A percentile compares a stretch with the other conserved stretches of the same genome.
Evolutionary conservation across 306 rosid species (phyloP).

Genomic region (Cucurbita argyrosperma): DNA sequence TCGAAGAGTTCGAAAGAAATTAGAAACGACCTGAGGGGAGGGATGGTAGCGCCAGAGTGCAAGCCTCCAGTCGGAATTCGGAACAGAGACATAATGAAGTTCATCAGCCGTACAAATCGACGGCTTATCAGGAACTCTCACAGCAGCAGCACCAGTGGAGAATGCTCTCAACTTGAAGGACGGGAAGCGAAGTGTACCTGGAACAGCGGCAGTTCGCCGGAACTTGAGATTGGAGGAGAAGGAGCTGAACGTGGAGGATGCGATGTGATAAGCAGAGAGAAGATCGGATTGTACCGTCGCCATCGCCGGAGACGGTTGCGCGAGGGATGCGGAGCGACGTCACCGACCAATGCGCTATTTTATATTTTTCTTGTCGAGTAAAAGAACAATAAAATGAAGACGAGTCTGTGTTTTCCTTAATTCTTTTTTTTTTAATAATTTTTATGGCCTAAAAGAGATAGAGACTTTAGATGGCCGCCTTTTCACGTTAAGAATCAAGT

Average conservation of each 20-base stretch:
- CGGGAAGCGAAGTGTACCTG: conserved; percentile 6
- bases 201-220: conserved; percentile 28
- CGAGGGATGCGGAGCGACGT: background rate
- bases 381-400: too few species aligned
- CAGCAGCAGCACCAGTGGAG: conserved; percentile 21
- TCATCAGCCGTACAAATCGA: conserved; percentile 89
- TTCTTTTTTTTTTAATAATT: too few species aligned
- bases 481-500: too few species aligned
- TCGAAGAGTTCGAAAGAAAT: background rate
- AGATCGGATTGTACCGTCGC: conserved; percentile 47
- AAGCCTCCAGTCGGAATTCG: conserved; percentile 71
- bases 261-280: conserved; percentile 26
- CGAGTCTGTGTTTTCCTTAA: too few species aligned
- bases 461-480: too few species aligned
- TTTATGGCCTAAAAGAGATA: too few species aligned
- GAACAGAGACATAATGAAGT: conserved; percentile 77
- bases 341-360: background rate
- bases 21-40: conserved; percentile 35
- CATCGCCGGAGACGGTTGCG: conserved; percentile 15
- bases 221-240: conserved; percentile 6
- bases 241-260: conserved; percentile 29
- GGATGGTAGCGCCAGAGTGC: conserved; percentile 97
- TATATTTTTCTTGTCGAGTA: background rate
- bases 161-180: conserved; percentile 41
- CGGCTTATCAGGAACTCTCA: conserved; percentile 49